phyloP scores from a whole-genome alignment of 306 rosid species.

The Quercus variabilis region DNA sequence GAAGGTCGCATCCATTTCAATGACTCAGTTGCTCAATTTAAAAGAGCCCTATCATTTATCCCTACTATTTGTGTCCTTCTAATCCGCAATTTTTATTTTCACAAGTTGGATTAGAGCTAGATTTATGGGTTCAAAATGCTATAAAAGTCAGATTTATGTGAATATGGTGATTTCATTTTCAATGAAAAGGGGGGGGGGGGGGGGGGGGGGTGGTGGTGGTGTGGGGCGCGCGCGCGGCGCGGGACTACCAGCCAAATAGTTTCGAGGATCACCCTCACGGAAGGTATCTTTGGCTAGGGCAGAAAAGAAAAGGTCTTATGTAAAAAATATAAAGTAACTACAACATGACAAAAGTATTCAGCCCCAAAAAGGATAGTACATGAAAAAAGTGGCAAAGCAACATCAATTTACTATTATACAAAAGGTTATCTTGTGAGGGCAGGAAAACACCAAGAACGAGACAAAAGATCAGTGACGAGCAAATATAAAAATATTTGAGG shows the following conservation, averaged over 20 bases:
- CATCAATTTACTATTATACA: background rate
- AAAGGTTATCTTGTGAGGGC: background rate
- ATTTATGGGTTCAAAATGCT: background rate
- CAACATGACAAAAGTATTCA: too few relatives aligned
- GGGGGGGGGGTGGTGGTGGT: slow-evolving; percentile 1
- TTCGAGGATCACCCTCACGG: slow-evolving; percentile 24
- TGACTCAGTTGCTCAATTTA: background rate
- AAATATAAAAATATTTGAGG: background rate
- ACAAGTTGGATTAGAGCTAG: background rate
- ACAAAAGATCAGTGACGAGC: background rate
- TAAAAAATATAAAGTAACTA: slow-evolving; percentile 9
- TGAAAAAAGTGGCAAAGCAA: background rate
- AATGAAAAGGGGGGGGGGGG: slow-evolving; percentile 3
- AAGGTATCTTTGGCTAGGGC: slow-evolving; percentile 21
- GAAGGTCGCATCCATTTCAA: background rate
- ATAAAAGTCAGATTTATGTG: background rate
- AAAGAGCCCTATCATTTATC: background rate
- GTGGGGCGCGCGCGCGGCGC: too few relatives aligned
- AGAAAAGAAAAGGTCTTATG: slow-evolving; percentile 20
- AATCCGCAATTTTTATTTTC: background rate
- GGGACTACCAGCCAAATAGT: slow-evolving; percentile 18
- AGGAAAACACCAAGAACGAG: background rate
- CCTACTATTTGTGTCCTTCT: background rate
- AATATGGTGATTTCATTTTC: background rate
- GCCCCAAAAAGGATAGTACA: background rate